Evolutionary conservation across 805 yeast genomes (phyloP).

Genomic region (Candida pini): DNA sequence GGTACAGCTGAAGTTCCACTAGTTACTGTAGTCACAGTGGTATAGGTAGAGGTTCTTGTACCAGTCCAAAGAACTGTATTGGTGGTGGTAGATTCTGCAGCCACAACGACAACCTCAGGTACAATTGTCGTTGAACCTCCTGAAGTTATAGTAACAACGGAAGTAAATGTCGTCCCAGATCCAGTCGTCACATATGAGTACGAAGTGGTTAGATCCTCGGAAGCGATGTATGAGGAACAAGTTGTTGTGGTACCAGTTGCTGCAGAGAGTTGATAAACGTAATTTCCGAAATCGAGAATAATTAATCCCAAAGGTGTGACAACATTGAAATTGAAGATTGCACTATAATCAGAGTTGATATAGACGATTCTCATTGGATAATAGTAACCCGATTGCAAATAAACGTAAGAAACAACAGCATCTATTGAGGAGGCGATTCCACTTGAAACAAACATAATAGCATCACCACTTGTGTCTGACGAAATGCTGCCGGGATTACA

Average conservation of each 20-base stretch:
- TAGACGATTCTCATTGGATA: conserved; percentile 6
- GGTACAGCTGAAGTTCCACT: not conserved
- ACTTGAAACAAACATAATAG: conserved; percentile 2
- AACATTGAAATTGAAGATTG: not conserved
- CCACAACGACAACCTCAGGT: too few species aligned
- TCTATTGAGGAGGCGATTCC: not conserved
- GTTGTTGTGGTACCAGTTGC: too few species aligned
- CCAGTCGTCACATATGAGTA: too few species aligned
- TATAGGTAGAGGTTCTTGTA: not conserved
- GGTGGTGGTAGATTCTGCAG: not conserved
- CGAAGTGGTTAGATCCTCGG: too few species aligned
- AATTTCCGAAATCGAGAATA: not conserved
- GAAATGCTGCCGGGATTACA: conserved; percentile 4
- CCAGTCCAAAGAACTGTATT: not conserved
- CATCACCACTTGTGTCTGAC: not conserved
- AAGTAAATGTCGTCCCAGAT: too few species aligned
- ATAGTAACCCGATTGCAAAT: not conserved
- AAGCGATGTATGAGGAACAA: too few species aligned
- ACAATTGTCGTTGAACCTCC: too few species aligned
- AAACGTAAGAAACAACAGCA: not conserved
- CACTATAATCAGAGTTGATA: not conserved
- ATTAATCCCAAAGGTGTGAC: not conserved
- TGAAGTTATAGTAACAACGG: too few species aligned
- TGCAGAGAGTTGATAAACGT: not conserved
- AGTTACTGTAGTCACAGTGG: not conserved